Base-by-base conservation (phyloP, 2,329 filamentous ascomycete genomes). In the Sporothrix phasma region DNA sequence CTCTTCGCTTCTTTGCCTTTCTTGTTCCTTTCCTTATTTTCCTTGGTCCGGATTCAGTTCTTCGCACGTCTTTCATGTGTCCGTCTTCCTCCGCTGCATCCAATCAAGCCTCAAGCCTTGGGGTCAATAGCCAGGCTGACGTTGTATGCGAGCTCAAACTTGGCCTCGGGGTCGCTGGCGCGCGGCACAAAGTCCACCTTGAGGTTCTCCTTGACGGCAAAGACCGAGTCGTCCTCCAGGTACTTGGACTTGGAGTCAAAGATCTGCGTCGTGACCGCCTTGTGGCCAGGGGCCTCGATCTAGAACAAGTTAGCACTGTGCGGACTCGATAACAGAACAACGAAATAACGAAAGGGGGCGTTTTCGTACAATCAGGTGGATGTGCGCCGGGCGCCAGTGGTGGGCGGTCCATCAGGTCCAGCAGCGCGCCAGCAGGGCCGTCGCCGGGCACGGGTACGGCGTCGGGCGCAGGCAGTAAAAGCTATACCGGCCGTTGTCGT, bases 191-290 rank as follows among this genome's bases (percentile, higher is more conserved):
- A 77, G 17, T 72, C 67, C 5, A 76, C 72, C 5, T 73, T 68
- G 17, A 77, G 67, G 22, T 72, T 73, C 31, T 76, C 71, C 71
- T 77, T 77, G 17, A 78, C 76, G 1, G 75, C 76, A 68, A 76
- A 78, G 0, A 77, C 76, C 0, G 73, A 70, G 66, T 78, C 76
- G 37, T 74, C 72, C n/a, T 68, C 66, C n/a, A 88, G 76, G 69
- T 88, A 86, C 66, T 82, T 77, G 71, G 83, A 80, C 58, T 79
- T 75, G 56, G 79, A 76, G 71, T 88, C 85, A 71, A 88, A 89
- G 61, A 89, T 83, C 70, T 90, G 86, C 0, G 87, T 89, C 0
- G 87, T 88, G 56, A 95, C 80, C 0, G 86, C 79, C 70, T 85
- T 88, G 77, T 87, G 86, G 7, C 81, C 82, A 1, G 81, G 78